Conservation (phyloP, 2,329 filamentous ascomycete genomes). For the Scedosporium minutisporum region DNA sequence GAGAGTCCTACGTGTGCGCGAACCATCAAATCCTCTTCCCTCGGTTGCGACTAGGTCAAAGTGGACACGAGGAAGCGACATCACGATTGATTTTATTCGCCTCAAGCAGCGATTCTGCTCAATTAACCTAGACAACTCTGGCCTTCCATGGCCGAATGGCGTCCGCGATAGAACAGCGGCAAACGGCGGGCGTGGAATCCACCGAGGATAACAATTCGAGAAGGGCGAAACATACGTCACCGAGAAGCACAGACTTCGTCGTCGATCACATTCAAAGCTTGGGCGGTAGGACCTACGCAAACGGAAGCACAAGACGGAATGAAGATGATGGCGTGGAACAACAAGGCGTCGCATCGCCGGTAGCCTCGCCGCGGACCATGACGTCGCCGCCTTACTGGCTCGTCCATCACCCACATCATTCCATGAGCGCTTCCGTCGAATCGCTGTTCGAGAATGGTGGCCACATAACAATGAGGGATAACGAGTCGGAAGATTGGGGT, state of each 20-base stretch:
- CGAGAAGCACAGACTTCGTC: neutral
- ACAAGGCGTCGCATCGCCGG: neutral
- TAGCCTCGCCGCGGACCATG: neutral
- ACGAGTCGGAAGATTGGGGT: slow-evolving; percentile 42
- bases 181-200: neutral
- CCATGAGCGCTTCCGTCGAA: neutral
- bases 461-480: slow-evolving; percentile 53
- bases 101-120: neutral
- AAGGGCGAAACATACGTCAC: neutral
- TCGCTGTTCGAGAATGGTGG: slow-evolving; percentile 20
- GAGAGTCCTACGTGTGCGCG: neutral
- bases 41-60: too few relatives aligned
- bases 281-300: neutral
- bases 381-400: slow-evolving; percentile 5
- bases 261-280: neutral
- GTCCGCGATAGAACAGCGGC: neutral
- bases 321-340: neutral
- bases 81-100: neutral
- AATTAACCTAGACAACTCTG: neutral
- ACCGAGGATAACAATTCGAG: neutral
- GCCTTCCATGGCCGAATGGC: slow-evolving; percentile 1
- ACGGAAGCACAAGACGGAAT: neutral
- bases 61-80: too few relatives aligned
- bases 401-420: neutral
- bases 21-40: too few relatives aligned